Base-by-base conservation (phyloP, 164 flowering plant genomes). In the Saururus chinensis region DNA sequence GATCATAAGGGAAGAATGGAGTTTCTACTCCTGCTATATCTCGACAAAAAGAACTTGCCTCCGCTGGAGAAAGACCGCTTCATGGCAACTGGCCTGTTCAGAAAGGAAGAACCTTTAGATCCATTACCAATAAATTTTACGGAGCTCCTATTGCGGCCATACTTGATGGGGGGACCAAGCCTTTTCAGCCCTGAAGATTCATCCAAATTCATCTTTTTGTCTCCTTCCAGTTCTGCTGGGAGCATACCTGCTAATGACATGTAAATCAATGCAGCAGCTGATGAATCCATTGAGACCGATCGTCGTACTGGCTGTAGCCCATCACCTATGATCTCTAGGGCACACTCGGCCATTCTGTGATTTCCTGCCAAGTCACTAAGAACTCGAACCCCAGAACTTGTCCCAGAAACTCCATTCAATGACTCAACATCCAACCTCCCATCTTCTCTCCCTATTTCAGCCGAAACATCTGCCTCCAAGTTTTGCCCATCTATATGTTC, bases 201-300 rank as follows among this genome's bases (percentile, higher is more conserved):
- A 6, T 30, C 13, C 19, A 23, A 9, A 19, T 23, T 24, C 16
- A 9, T 19, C 8, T 17, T 24, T 9, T 55, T 23, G 4, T 55
- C 58, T 65, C 61, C 49, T 12, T 45, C 74, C 10, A 53, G 54
- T 12, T 73, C 67, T 56, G 19, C 60, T 17, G 53, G 59, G n/a
- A 30, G 40, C n/a, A 61, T 30, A 56, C 61, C 60, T 35, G 68
- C 65, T 52, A 68, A 19, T 24, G 68, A 69, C 16, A 60, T 22
- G 56, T 70, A 60, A 19, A 80, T 74, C 70, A 54, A 51, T 5
- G 68, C 42, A 37, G 79, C 75, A 37, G 77, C 64, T 8, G 75
- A 61, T 1, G 68, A 74, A 76, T 80, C 85, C 81, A 82, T 55
- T 0, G 87, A 86, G 19, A 80, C 60, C 14, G 87, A 86, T 68